A percentile compares a stretch with the other conserved stretches of the same genome.
Conservation (phyloP, 768 basidiomycete genomes). For the Coprinopsis marcescibilis region DNA sequence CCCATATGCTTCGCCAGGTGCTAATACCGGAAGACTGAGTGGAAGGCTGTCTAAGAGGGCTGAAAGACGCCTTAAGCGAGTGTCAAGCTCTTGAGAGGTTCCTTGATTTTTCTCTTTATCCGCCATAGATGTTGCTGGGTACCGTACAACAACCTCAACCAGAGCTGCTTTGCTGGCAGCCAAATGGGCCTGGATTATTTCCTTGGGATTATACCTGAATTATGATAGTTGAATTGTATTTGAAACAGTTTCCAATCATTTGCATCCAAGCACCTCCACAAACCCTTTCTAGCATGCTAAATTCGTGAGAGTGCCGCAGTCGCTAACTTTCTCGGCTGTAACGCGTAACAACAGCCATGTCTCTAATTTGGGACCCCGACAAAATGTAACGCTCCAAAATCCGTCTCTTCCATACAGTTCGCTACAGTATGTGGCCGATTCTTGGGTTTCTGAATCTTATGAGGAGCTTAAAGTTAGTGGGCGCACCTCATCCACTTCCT, state of each 20-base stretch:
- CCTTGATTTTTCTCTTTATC: background rate
- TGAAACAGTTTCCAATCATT: background rate
- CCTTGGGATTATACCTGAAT: too few species aligned
- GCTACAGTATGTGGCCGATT: too few species aligned
- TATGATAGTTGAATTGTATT: too few species aligned
- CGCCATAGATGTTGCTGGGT: background rate
- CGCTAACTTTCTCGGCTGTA: background rate
- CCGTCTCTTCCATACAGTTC: background rate
- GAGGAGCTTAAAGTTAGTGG: too few species aligned
- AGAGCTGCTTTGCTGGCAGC: background rate
- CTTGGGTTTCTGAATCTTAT: too few species aligned
- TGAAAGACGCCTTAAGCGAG: background rate
- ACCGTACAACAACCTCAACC: background rate
- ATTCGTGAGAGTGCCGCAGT: background rate
- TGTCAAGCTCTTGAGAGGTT: background rate
- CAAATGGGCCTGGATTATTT: too few species aligned
- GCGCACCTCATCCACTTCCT: too few species aligned
- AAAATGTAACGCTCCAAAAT: background rate
- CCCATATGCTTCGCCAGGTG: background rate
- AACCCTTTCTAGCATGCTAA: too few species aligned
- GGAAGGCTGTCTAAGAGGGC: background rate
- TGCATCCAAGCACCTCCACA: too few species aligned
- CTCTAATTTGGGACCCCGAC: background rate
- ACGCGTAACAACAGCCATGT: background rate
- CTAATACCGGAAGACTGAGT: background rate